Evolutionary conservation across 106 monocot genomes (phyloP), one percentile per base, ranked within the genome.

Genomic region (Hemerocallis citrina): DNA sequence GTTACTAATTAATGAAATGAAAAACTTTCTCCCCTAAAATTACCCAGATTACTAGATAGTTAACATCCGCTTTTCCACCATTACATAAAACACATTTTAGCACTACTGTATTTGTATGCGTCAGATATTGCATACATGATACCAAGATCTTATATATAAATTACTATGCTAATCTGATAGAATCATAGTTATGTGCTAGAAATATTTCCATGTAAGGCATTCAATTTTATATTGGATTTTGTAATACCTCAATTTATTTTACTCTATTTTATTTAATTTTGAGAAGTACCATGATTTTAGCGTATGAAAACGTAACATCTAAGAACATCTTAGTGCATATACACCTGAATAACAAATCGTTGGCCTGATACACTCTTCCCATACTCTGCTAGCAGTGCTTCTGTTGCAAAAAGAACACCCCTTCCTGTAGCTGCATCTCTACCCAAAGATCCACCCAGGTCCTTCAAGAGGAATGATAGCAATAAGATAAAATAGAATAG

Each of bases 381-480:
- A 72, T 96, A 64, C 27, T 96, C 95, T 57, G 77, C 81, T 34
- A 96, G 79, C 47, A 90, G 72, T 15, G 90, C 95, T 49, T 87
- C 70, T 24, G 95, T 84, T 27, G 90, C 95, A 75, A 90, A 87
- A 27, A 96, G 50, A 16, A 96, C 95, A 46, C 95, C 95, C 48
- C 84, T 83, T 76, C 95, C 84, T 45, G 95, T 96, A 20, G 95
- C 95, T 24, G 95, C 86, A 51, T 96, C 95, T 70, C 95, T 78
- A 49, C 95, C 95, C 14, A 96, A 67, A 57, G 95, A 96, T 61
- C 95, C 95, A 62, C 95, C 86, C 67, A 96, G 81, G 52, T 96
- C 95, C 95, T 90, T 52, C 13, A 61, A 60, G 54, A 29, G 29
- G 7, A 54, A 54, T 0, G 54, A 29, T 29, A 52, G 28, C n/a